Percentiles rank a stretch among this genome's conserved stretches.
Evolutionary conservation across 2,329 filamentous ascomycete species (phyloP).

Genomic region (Trichoderma asperellum): DNA sequence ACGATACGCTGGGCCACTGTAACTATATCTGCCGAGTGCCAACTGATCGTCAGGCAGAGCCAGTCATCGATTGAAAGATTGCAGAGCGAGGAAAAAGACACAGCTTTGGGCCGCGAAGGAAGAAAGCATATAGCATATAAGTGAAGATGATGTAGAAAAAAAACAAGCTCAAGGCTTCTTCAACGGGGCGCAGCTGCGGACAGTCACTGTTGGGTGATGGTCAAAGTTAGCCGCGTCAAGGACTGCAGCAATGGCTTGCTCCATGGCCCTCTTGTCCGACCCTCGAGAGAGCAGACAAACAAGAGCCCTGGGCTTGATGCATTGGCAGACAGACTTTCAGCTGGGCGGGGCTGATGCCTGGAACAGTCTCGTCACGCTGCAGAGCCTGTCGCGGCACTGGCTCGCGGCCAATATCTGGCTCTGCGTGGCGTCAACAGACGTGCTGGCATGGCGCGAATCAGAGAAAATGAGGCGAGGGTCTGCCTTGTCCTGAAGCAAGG

Average conservation of each 20-base stretch:
- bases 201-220: neutral
- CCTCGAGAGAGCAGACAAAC: neutral
- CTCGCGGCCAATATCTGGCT: neutral
- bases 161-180: neutral
- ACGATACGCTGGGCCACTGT: slow-evolving; percentile 7
- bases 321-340: slow-evolving; percentile 9
- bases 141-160: neutral
- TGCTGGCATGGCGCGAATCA: neutral
- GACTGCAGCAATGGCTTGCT: neutral
- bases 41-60: neutral
- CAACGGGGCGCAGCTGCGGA: slow-evolving; percentile 1
- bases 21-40: slow-evolving; percentile 8
- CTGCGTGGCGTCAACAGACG: slow-evolving; percentile 8
- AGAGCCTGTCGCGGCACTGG: neutral
- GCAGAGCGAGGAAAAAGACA: neutral
- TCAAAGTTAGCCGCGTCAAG: neutral
- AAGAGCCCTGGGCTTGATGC: neutral
- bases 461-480: slow-evolving; percentile 22
- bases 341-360: slow-evolving; percentile 28
- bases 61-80: neutral
- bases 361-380: slow-evolving; percentile 16
- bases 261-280: neutral
- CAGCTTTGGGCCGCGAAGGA: neutral
- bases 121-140: neutral
- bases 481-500: slow-evolving; percentile 22